A percentile compares a stretch with the other conserved stretches of the same genome.
Conservation (phyloP, 2,329 filamentous ascomycete species). For the Basipetospora chlamydospora region DNA sequence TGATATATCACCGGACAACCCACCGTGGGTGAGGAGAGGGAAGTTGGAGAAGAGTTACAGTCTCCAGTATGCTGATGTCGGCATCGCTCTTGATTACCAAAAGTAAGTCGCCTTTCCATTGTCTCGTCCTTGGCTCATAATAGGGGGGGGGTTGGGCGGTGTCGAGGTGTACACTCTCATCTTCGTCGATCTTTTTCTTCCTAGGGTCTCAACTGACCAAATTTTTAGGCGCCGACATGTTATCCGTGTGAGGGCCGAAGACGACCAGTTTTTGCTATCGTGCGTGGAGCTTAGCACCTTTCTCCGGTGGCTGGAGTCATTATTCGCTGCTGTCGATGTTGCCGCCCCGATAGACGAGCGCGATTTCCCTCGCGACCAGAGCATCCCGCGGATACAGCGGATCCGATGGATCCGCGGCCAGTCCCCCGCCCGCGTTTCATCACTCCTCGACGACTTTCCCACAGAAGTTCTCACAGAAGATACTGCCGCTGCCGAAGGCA, state of each 20-base stretch:
- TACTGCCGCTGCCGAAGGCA: not conserved
- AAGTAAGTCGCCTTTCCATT: slow-evolving; percentile 34
- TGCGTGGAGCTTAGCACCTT: slow-evolving; percentile 51
- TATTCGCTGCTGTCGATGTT: slow-evolving; percentile 62
- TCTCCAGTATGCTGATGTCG: slow-evolving; percentile 60
- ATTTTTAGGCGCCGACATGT: slow-evolving; percentile 41
- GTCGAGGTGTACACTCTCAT: too few species aligned
- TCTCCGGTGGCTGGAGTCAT: slow-evolving; percentile 51
- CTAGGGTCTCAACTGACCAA: too few species aligned
- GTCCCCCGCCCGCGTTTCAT: slow-evolving; percentile 13
- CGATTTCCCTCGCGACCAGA: slow-evolving; percentile 46
- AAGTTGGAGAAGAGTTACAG: slow-evolving; percentile 53
- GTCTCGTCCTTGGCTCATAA: not conserved
- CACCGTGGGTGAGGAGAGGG: slow-evolving; percentile 35
- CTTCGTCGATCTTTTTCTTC: too few species aligned
- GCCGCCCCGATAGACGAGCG: slow-evolving; percentile 58
- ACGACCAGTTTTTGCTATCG: slow-evolving; percentile 58
- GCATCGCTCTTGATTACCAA: slow-evolving; percentile 57
- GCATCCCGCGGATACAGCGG: slow-evolving; percentile 41
- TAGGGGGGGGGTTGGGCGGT: not conserved
- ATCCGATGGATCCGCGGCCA: slow-evolving; percentile 34
- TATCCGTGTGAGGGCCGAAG: slow-evolving; percentile 57
- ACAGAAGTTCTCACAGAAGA: not conserved
- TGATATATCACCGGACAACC: slow-evolving; percentile 33
- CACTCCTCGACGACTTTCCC: not conserved